Conservation (phyloP, 306 rosid genomes). For the Benincasa hispida region DNA sequence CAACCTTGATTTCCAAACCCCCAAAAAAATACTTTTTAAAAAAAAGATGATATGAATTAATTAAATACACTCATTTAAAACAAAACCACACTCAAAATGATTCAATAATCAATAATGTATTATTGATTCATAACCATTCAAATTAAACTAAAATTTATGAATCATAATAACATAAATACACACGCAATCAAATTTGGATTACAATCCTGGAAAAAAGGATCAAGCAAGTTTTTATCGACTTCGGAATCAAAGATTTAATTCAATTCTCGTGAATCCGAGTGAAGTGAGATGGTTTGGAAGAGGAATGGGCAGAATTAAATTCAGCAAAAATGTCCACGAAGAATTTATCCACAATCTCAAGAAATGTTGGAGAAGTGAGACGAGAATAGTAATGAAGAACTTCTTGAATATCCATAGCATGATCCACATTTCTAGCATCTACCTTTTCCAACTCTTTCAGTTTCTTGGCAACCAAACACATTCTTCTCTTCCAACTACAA, state of each 20-base stretch:
- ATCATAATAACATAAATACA: no score
- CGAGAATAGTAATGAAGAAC: slow-evolving; percentile 77
- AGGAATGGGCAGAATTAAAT: slow-evolving; percentile 28
- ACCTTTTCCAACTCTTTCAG: slow-evolving; percentile 66
- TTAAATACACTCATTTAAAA: neutral
- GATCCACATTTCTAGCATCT: slow-evolving; percentile 59
- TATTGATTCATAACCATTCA: neutral
- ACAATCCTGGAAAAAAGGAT: no score
- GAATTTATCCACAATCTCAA: slow-evolving; percentile 75
- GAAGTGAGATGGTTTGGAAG: slow-evolving; percentile 13
- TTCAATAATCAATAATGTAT: neutral
- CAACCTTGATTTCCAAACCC: neutral
- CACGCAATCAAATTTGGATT: neutral
- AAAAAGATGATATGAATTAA: neutral
- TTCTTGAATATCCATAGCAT: slow-evolving; percentile 77
- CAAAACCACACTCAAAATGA: neutral
- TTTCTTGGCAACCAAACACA: slow-evolving; percentile 43
- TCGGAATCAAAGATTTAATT: no score
- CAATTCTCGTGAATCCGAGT: no score
- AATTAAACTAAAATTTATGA: neutral
- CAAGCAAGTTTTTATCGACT: no score
- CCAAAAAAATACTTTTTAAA: neutral
- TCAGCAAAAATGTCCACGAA: slow-evolving; percentile 60
- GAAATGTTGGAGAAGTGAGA: slow-evolving; percentile 64
- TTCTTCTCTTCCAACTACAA: neutral